Conservation (phyloP, 495 filamentous ascomycete genomes). For the Xylaria intraflava region DNA sequence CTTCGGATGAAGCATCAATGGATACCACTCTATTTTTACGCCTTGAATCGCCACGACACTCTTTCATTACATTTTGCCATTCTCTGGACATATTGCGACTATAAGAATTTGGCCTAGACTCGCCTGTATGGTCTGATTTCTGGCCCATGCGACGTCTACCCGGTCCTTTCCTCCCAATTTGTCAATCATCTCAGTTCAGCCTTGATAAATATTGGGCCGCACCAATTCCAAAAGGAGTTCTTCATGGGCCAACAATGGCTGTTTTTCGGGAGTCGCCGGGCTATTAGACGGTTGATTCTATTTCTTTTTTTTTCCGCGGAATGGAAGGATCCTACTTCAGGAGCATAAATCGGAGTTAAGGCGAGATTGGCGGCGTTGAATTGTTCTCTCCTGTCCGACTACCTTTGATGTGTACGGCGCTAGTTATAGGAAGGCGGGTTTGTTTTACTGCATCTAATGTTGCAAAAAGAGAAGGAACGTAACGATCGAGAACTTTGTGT, state of each 20-base stretch:
- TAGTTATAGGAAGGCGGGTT: conserved; percentile 12
- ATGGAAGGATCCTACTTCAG: not conserved
- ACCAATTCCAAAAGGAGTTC: not conserved
- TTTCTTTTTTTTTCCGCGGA: not conserved
- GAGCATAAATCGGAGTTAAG: conserved; percentile 14
- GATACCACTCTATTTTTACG: conserved; percentile 8
- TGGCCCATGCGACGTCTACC: not conserved
- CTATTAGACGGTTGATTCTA: not conserved
- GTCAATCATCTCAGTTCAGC: not conserved
- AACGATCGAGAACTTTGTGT: not conserved
- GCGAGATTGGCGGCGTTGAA: conserved; percentile 6
- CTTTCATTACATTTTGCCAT: conserved; percentile 6
- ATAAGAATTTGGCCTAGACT: conserved; percentile 3
- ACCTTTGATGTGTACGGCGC: conserved; percentile 7
- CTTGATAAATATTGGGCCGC: not conserved
- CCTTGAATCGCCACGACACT: not conserved
- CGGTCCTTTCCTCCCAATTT: not conserved
- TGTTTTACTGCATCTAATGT: conserved; percentile 5
- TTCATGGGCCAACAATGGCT: not conserved
- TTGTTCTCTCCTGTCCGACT: not conserved
- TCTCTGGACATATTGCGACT: conserved; percentile 13
- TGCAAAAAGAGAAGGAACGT: not conserved
- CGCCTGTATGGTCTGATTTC: not conserved
- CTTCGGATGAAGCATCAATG: conserved; percentile 5
- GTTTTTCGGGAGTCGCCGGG: not conserved